Evolutionary conservation across 1,284 basidiomycete genomes (phyloP).

Genomic region (Pseudozyma tsukubaensis): DNA sequence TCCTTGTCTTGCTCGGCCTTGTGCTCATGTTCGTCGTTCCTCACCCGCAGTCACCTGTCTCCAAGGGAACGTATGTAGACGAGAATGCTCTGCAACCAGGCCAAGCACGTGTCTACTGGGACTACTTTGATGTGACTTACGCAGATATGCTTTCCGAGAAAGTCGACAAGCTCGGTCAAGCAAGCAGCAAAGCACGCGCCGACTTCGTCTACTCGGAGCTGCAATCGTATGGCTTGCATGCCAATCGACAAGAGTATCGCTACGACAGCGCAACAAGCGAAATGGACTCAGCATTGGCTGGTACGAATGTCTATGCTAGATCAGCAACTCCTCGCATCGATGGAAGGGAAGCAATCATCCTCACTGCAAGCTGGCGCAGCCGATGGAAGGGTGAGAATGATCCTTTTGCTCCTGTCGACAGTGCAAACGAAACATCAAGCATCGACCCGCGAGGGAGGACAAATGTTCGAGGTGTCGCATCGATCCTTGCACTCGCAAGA

Average conservation of each 20-base stretch:
- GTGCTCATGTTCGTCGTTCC: conserved; percentile 53
- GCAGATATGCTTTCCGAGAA: conserved; percentile 56
- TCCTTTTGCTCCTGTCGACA: conserved; percentile 21
- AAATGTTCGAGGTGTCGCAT: conserved; percentile 88
- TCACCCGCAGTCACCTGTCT: conserved; percentile 55
- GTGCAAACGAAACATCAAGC: conserved; percentile 1
- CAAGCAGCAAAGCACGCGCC: conserved; percentile 35
- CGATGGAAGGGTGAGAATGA: conserved; percentile 43
- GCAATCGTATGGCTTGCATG: conserved; percentile 50
- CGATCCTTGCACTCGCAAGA: conserved; percentile 81
- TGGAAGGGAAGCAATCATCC: conserved; percentile 81
- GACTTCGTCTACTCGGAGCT: conserved; percentile 51
- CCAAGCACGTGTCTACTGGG: conserved; percentile 54
- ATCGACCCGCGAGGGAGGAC: conserved; percentile 70
- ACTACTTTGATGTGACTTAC: conserved; percentile 55
- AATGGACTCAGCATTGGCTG: conserved; percentile 64
- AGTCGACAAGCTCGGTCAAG: conserved; percentile 16
- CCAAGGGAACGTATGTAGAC: conserved; percentile 63
- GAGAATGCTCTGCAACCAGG: conserved; percentile 68
- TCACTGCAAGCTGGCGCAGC: conserved; percentile 70
- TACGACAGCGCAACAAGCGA: not conserved
- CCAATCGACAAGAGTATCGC: conserved; percentile 28
- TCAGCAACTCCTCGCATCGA: conserved; percentile 85
- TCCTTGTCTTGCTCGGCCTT: conserved; percentile 38
- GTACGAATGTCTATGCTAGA: conserved; percentile 85